These are phyloP conservation scores for Pyrenopolyporus hunteri DNA, from an alignment of 495 filamentous ascomycete species.

Conservation along the genomic window DNA sequence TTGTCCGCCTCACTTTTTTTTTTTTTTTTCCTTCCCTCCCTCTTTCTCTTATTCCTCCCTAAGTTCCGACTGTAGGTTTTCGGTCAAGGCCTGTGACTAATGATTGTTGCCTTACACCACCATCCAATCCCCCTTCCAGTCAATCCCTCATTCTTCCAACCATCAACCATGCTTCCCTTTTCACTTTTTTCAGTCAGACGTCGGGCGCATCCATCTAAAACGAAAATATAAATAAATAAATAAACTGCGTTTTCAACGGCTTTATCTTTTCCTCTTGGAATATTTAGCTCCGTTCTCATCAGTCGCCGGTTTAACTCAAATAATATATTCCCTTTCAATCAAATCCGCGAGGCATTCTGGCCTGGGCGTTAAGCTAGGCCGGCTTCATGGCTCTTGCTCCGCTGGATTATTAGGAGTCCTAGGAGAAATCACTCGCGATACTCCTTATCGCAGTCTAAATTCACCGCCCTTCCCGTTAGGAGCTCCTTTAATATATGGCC, in stretches of 20 bases:
- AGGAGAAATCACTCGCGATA: conserved; percentile 5
- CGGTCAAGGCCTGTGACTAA: conserved; percentile 8
- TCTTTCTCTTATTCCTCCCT: neutral
- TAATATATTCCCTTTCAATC: conserved; percentile 5
- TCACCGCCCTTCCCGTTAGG: conserved; percentile 9
- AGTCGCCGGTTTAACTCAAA: conserved; percentile 7
- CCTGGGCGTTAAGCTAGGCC: conserved; percentile 1
- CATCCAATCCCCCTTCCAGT: conserved; percentile 1
- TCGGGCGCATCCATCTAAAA: conserved; percentile 12
- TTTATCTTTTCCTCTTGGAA: neutral
- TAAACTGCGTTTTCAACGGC: neutral
- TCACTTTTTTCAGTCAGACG: neutral
- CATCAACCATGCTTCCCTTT: neutral
- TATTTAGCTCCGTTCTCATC: neutral
- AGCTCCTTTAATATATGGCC: conserved; percentile 17
- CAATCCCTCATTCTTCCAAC: neutral
- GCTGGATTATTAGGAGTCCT: neutral
- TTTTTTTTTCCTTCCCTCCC: neutral
- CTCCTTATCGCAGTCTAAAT: neutral
- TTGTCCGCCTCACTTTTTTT: conserved; percentile 46
- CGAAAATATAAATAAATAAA: neutral
- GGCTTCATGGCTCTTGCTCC: neutral
- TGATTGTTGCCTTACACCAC: conserved; percentile 15
- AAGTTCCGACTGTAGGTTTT: conserved; percentile 7
- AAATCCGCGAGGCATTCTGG: neutral